Evolutionary conservation across 1,284 basidiomycete species (phyloP), one percentile per base, ranked within the genome.

Genomic region (Moesziomyces parantarcticus): DNA sequence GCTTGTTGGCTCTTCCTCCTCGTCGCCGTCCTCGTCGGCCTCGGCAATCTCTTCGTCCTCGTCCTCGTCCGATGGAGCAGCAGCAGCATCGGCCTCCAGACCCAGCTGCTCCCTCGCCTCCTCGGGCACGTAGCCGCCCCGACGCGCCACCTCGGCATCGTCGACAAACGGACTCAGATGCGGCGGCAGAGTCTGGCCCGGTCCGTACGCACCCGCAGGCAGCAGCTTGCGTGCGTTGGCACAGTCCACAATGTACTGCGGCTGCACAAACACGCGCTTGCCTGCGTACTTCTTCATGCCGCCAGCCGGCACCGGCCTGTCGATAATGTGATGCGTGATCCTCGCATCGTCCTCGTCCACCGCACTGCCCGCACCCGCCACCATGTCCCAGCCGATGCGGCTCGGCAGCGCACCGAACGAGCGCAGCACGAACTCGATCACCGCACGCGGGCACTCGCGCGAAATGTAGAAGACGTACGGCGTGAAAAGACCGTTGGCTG

Each of bases 191-290:
- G 89, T 89, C 76, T 90, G 89, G 1, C 95, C 97, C 75, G 94
- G 94, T 11, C 87, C 88, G 83, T 99, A 99, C 48, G 89, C 87
- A 60, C 92, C 94, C 76, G 95, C 92, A 1, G 93, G 88, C 34
- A 98, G 87, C 58, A 97, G 88, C 83, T 89, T 92, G 20, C 90
- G 89, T 22, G 90, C 89, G 84, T 99, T 99, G 81, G 97, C 90
- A 82, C 92, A 97, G 85, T 99, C 97, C 36, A 95, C 92, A 26
- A 98, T 89, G 96, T 97, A 99, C 85, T 99, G 97, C 18, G 97
- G 97, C 85, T 99, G 97, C 10, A 99, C 88, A 85, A 92, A 93
- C 77, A 92, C 93, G 77, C 95, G 88, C 82, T 90, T 89, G 47
- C 76, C 79, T 20, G 65, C 58, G 60, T 78, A 79, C 56, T 72